Evolutionary conservation across 2,329 filamentous ascomycete genomes (phyloP), one percentile per base, ranked within the genome.

Genomic region (Trichoderma koningiopsis): DNA sequence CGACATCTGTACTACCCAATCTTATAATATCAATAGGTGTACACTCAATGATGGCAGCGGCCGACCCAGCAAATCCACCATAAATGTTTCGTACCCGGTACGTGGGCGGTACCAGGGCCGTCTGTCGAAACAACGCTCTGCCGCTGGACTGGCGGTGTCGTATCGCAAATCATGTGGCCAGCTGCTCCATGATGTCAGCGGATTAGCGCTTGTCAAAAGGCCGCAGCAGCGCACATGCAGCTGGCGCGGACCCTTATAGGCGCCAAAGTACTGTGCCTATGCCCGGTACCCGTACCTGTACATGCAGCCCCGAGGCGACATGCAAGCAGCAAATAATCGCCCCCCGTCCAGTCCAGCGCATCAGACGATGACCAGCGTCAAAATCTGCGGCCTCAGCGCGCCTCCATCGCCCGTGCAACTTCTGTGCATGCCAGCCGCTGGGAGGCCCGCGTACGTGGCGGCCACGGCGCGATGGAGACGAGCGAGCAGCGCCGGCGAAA

Each of bases 91-190:
- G 59, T 64, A 55, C 31, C 22, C 47, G 47, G 61, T 64, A 64
- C 62, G n/a, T 65, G 35, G 37, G 5, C 14, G 8, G 35, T n/a
- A 8, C 8, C n/a, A 16, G 31, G 31, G 47, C 24, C 24, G 24
- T 11, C 31, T 19, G 24, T 24, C 22, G 4, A 53, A 53, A 22
- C 11, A 52, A 13, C 7, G 53, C 31, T 10, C n/a, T 14, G 19
- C 53, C 14, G 29, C 24, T 52, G 33, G 59, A 70, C 55, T 67
- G 68, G 68, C 68, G 68, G 68, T 70, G 68, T 70, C 68, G 49
- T 8, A 47, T 56, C 61, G 68, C 68, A 66, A 66, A 70, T 70
- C 59, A 61, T 24, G 52, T 33, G 35, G 11, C 49, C 27, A 29
- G 53, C 33, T 35, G 33, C 33, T 47, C 47, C 40, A 58, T 68